Evolutionary conservation across 148 eudicot species (phyloP).

Genomic region (Nyssa sinensis): DNA sequence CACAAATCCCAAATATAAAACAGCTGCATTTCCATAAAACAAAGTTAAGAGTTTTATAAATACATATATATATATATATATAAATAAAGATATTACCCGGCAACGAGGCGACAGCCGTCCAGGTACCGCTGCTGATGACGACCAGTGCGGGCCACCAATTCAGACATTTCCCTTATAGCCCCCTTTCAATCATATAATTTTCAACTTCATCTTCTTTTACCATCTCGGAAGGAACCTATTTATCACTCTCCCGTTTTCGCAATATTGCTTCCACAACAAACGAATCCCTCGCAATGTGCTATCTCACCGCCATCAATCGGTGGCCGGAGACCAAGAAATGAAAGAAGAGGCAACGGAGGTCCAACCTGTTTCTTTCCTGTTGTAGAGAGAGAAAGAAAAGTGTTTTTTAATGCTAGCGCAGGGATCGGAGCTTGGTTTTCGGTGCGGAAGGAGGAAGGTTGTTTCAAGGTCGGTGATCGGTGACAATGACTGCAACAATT

Average conservation of each 20-base stretch:
- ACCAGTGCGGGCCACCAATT: slow-evolving; percentile 85
- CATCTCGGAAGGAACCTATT: no score
- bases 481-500: no score
- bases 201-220: not conserved
- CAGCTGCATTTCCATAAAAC: not conserved
- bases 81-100: slow-evolving; percentile 45
- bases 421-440: not conserved
- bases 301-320: not conserved
- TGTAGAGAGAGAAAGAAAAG: not conserved
- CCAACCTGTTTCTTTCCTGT: not conserved
- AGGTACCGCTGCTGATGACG: slow-evolving; percentile 77
- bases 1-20: no score
- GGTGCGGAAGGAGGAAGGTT: no score
- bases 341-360: no score
- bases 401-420: not conserved
- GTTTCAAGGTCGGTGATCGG: no score
- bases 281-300: not conserved
- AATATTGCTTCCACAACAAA: not conserved
- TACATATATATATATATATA: not conserved
- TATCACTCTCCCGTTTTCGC: not conserved
- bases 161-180: slow-evolving; percentile 46
- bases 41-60: not conserved
- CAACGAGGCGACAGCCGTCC: slow-evolving; percentile 74
- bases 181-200: not conserved
- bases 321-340: no score